A percentile compares a stretch with the other conserved stretches of the same genome.
Evolutionary conservation across 2,329 filamentous ascomycete species (phyloP).

Genomic region (Talaromyces albobiverticillius): DNA sequence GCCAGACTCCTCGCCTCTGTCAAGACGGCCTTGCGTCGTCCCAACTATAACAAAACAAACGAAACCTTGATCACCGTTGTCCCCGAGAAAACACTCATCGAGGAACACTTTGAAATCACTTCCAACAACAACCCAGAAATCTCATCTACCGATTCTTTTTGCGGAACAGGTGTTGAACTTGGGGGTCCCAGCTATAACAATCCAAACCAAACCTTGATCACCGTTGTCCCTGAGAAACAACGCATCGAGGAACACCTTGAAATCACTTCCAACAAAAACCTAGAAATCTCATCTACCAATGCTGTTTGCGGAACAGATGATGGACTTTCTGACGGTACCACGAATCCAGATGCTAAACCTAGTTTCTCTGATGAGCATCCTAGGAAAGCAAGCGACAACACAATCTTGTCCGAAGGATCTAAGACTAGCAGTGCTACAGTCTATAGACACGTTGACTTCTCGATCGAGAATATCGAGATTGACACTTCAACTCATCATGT

Average conservation of each 20-base stretch:
- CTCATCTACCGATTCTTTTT: neutral
- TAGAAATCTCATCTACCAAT: neutral
- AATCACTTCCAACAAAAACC: neutral
- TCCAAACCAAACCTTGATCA: neutral
- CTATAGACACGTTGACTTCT: slow-evolving; percentile 23
- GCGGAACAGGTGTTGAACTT: neutral
- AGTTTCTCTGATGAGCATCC: neutral
- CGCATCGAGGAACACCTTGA: neutral
- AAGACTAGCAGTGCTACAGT: slow-evolving; percentile 32
- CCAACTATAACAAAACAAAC: neutral
- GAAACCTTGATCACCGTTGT: neutral
- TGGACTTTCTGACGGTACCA: neutral
- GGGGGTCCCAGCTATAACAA: neutral
- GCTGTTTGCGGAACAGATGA: neutral
- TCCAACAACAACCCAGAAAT: neutral
- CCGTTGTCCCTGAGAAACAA: neutral
- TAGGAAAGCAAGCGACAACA: slow-evolving; percentile 33
- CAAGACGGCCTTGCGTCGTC: slow-evolving; percentile 6
- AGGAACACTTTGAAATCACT: neutral
- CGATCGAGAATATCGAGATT: slow-evolving; percentile 1
- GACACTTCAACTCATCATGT: slow-evolving; percentile 10
- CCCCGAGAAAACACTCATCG: neutral
- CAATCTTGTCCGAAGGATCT: slow-evolving; percentile 29
- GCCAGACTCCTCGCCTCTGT: neutral
- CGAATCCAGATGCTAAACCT: slow-evolving; percentile 9